Base-by-base conservation (phyloP, 768 basidiomycete genomes). In the Naganishia vishniacii region DNA sequence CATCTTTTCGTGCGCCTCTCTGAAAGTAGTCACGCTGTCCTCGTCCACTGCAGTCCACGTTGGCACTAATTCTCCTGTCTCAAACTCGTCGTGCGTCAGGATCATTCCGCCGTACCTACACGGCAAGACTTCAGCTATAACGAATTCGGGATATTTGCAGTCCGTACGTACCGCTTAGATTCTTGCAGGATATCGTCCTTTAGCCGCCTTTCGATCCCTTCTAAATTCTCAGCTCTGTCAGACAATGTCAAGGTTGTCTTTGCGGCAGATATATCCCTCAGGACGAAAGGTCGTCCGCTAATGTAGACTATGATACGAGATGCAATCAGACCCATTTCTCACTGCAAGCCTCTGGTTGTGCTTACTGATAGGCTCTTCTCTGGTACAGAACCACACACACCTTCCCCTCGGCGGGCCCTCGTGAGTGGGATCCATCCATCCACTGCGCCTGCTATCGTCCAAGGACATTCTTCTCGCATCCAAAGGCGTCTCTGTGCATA, bases 361-460 rank as follows among this genome's bases (percentile, higher is more conserved):
- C 85, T 66, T 76, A 91, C 91, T 84, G 59, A 94, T 84, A 4
- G 93, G 92, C 73, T 98, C 95, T 77, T 99, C 95, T 69, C 95
- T 83, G 13, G 94, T 95, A 29, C 88, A 95, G 77, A 98, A 91
- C 91, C 92, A 99, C 29, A 94, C 86, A 3, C 89, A 89, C 70
- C 85, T 87, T 2, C 86, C 84, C 12, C 86, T 18, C 8, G 40
- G 20, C 42, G 46, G n/a, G 13, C 26, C 44, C 7, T 64, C 63
- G 11, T 48, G 44, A 31, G 45, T 37, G 16, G 46, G 8, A 31
- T 42, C 66, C 53, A 25, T 32, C 60, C 28, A 47, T 23, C 48
- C 29, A 47, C 44, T 62, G 3, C 37, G 48, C 66, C 31, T 60
- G 9, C 16, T n/a, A 32, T 28, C 47, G 32, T 42, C 40, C 61